phyloP scores from a whole-genome alignment of 2,329 filamentous ascomycete genomes.

The Fusarium pseudograminearum region DNA sequence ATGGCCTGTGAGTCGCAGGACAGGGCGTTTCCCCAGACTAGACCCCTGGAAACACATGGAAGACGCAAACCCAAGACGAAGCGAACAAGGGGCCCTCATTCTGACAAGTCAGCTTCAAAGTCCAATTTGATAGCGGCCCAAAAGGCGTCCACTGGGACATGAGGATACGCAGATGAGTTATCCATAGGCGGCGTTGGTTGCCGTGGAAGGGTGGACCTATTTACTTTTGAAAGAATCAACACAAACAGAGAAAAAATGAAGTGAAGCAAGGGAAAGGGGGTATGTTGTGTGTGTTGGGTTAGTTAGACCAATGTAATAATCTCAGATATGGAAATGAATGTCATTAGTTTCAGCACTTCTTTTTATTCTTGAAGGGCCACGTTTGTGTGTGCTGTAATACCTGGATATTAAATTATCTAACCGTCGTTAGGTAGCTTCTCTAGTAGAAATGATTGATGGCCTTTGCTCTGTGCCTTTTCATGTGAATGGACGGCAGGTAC shows the following conservation, averaged over 20 bases:
- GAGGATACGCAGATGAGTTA: conserved; percentile 42
- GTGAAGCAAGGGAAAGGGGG: conserved; percentile 11
- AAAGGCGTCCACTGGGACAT: conserved; percentile 28
- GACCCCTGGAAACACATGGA: conserved; percentile 34
- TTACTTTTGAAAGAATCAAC: conserved; percentile 43
- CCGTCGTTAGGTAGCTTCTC: conserved; percentile 16
- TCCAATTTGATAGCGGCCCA: conserved; percentile 22
- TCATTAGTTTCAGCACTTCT: conserved; percentile 1
- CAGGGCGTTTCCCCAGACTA: conserved; percentile 36
- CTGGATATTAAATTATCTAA: neutral
- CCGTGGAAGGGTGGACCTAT: conserved; percentile 47
- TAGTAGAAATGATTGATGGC: neutral
- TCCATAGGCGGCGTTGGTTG: conserved; percentile 44
- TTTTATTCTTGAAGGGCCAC: conserved; percentile 2
- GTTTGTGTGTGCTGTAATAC: conserved; percentile 16
- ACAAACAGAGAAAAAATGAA: conserved; percentile 43
- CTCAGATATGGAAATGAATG: conserved; percentile 22
- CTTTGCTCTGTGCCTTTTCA: conserved; percentile 23
- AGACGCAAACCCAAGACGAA: conserved; percentile 19
- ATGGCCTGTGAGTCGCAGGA: conserved; percentile 24
- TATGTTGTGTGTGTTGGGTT: conserved; percentile 16
- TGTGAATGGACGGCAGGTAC: conserved; percentile 25
- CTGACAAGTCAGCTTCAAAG: conserved; percentile 31
- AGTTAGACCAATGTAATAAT: conserved; percentile 21
- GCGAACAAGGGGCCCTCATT: conserved; percentile 25